Evolutionary conservation across 116 monocot genomes (phyloP).

Genomic region (Thalassia testudinum): DNA sequence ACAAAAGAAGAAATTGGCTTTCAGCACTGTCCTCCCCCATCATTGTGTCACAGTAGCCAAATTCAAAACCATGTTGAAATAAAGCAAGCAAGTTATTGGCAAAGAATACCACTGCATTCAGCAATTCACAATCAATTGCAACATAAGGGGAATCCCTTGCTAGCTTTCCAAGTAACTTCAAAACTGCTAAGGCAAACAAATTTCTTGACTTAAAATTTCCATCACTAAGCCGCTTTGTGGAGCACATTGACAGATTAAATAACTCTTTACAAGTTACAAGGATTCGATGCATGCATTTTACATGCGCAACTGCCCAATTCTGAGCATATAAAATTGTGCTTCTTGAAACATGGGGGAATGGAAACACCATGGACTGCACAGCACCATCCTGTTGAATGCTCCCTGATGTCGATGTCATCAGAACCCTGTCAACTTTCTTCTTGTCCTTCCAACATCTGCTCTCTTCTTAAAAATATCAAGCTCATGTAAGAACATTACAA

Average conservation of each 20-base stretch:
- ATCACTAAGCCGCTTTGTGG: constrained; percentile 23
- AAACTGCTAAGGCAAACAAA: constrained; percentile 38
- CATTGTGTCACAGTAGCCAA: constrained; percentile 19
- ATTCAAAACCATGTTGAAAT: constrained; percentile 45
- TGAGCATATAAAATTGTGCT: constrained; percentile 29
- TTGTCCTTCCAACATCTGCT: constrained; percentile 26
- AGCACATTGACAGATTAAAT: constrained; percentile 16
- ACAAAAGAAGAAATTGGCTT: constrained; percentile 27
- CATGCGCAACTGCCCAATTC: constrained; percentile 42
- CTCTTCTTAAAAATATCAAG: constrained; percentile 18
- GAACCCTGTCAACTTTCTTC: constrained; percentile 25
- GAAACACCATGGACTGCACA: constrained; percentile 8
- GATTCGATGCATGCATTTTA: constrained; percentile 50
- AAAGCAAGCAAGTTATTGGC: constrained; percentile 34
- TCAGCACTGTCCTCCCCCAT: constrained; percentile 17
- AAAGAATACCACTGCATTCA: constrained; percentile 34
- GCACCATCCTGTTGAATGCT: constrained; percentile 21
- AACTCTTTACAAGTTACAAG: constrained; percentile 32
- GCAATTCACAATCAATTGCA: constrained; percentile 26
- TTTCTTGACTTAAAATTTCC: constrained; percentile 30
- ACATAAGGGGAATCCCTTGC: constrained; percentile 29
- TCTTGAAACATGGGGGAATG: constrained; percentile 12
- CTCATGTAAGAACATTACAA: too few species aligned
- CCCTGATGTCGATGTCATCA: constrained; percentile 38
- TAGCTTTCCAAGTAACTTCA: constrained; percentile 49